Base-by-base conservation (phyloP, 108 stramenopile species). In the Cyclotella kingstonii region DNA sequence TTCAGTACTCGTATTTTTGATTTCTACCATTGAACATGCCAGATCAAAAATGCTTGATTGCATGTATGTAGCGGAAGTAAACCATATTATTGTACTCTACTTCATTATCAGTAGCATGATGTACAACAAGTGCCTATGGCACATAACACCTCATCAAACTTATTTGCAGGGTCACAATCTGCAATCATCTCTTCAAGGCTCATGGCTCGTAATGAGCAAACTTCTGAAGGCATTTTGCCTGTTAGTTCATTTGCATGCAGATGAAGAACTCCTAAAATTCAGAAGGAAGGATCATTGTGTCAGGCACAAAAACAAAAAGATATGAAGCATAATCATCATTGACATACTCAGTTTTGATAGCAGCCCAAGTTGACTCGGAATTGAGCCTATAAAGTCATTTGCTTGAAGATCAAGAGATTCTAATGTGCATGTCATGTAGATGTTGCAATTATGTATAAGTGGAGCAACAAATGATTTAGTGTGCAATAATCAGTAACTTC, bases 281-380 rank as follows among this genome's bases (percentile, higher is more conserved):
- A 2, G 14, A 18, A 17, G 33, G 1, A 54, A 46, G 23, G 2
- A 54, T 3, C 15, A 36, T 1, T 14, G 6, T 9, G 1, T 7
- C 18, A 19, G 27, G 4, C 8, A 0, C 3, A 4, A 3, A 14
- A 35, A 18, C 21, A 54, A 27, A 27, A 30, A 10, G 11, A 17
- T 15, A 6, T 54, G 1, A 5, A 54, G 1, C 17, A 54, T 15
- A 21, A 19, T 29, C 19, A 46, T 46, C n/a, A n/a, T n/a, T n/a
- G n/a, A 17, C 53, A 38, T 14, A 54, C 53, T 66, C 17, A 86
- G 45, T 21, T 69, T 60, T 21, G 79, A 45, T n/a, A 84, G 17
- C 3, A 51, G 34, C n/a, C 82, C 83, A 26, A 90, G 41, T 53
- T 84, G 79, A 11, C 64, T 64, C 3, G 89, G 89, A 29, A 90